Conservation (phyloP, 2,329 filamentous ascomycete genomes). For the Sporothrix sp. region DNA sequence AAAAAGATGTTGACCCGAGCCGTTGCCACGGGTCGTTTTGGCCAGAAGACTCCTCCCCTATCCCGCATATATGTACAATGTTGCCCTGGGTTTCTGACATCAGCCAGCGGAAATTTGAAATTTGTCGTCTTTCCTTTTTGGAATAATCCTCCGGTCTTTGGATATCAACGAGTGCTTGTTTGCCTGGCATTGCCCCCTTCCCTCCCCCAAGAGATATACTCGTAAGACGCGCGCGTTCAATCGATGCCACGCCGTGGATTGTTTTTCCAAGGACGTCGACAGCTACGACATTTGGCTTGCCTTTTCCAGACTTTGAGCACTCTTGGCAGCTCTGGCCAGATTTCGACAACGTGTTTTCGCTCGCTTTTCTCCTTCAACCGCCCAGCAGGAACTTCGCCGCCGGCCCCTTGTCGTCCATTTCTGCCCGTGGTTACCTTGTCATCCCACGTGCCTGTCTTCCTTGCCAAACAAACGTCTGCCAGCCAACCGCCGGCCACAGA, state of each 20-base stretch:
- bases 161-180: too few species aligned
- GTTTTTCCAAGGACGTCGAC: too few species aligned
- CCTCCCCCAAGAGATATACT: neutral
- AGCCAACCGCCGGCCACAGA: neutral
- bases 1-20: conserved; percentile 6
- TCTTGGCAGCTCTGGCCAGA: too few species aligned
- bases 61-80: neutral
- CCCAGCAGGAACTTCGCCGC: neutral
- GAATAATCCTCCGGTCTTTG: neutral
- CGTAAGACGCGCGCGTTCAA: neutral
- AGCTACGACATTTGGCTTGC: too few species aligned
- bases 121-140: too few species aligned
- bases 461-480: neutral
- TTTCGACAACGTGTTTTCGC: too few species aligned
- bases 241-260: conserved; percentile 1
- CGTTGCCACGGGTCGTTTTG: neutral
- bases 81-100: neutral
- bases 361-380: too few species aligned
- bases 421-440: too few species aligned
- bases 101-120: too few species aligned
- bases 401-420: neutral
- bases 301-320: too few species aligned
- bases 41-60: neutral
- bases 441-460: neutral
- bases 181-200: too few species aligned